These are phyloP conservation scores for Alectoria sarmentosa DNA, from an alignment of 495 filamentous ascomycete genomes.

Conservation along the genomic window DNA sequence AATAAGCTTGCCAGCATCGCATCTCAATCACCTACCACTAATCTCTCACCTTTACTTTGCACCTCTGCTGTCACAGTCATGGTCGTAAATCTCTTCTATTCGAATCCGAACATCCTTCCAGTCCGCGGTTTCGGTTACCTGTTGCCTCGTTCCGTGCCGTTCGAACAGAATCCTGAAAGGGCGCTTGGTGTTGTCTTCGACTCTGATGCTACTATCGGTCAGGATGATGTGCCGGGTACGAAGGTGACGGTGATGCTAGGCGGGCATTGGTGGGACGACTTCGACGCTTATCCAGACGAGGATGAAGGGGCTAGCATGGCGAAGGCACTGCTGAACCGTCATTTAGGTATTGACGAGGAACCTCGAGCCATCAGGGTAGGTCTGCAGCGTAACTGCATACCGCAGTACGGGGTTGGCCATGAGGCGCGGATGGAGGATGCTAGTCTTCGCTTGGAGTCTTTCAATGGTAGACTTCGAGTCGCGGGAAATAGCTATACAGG, in stretches of 20 bases:
- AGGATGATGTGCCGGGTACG: conserved; percentile 56
- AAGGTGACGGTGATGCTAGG: conserved; percentile 95
- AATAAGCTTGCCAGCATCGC: conserved; percentile 40
- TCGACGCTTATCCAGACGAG: conserved; percentile 50
- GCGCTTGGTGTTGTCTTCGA: conserved; percentile 92
- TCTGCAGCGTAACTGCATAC: conserved; percentile 74
- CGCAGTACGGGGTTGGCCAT: conserved; percentile 82
- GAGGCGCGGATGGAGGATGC: conserved; percentile 51
- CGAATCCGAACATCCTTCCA: conserved; percentile 52
- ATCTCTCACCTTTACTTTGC: conserved; percentile 13
- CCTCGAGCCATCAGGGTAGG: conserved; percentile 50
- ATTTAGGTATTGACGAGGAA: conserved; percentile 59
- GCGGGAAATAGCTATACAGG: conserved; percentile 71
- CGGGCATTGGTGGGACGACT: conserved; percentile 82
- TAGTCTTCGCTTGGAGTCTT: conserved; percentile 51
- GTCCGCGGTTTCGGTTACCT: conserved; percentile 84
- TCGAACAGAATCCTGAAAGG: conserved; percentile 69
- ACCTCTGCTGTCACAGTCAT: conserved; percentile 60
- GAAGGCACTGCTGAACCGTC: conserved; percentile 56
- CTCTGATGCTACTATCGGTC: conserved; percentile 52
- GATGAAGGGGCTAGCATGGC: conserved; percentile 63
- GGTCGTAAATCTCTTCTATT: conserved; percentile 86
- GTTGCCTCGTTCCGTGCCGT: conserved; percentile 63
- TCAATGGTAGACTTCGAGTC: conserved; percentile 58
- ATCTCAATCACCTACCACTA: background rate